A percentile compares a stretch with the other conserved stretches of the same genome.
Evolutionary conservation across 192 early-diverging fungal genomes (phyloP).

Genomic region (Dissophora globulifera): DNA sequence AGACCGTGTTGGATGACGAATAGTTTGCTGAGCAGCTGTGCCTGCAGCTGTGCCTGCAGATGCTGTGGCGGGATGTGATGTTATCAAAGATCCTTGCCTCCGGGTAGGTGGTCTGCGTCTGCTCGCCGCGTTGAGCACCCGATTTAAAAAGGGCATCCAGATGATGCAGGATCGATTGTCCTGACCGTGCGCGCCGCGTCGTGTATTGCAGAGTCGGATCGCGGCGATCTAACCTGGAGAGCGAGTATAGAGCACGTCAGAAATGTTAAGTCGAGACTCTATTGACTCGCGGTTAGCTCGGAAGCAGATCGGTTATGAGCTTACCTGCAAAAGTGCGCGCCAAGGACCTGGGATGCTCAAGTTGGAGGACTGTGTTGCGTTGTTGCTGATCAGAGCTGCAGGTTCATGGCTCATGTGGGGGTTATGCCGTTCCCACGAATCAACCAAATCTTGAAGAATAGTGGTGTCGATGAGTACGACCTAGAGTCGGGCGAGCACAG

Average conservation of each 20-base stretch:
- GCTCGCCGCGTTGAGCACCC: slow-evolving; percentile 42
- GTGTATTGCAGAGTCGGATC: neutral
- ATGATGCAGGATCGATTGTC: slow-evolving; percentile 3
- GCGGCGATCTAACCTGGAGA: slow-evolving; percentile 5
- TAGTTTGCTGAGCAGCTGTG: neutral
- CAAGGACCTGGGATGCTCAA: no score
- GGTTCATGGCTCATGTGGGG: no score
- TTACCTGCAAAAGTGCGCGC: no score
- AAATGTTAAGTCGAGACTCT: neutral
- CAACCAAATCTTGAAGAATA: no score
- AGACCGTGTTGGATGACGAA: neutral
- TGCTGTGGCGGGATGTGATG: neutral
- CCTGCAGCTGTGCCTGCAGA: neutral
- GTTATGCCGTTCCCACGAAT: no score
- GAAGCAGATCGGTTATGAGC: no score
- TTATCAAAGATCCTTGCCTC: slow-evolving; percentile 14
- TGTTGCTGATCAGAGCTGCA: no score
- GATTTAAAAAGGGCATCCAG: slow-evolving; percentile 50
- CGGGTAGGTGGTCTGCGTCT: slow-evolving; percentile 42
- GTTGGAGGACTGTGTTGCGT: no score
- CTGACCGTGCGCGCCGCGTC: neutral
- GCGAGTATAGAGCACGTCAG: neutral
- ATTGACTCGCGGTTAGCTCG: no score
- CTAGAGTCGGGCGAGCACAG: no score
- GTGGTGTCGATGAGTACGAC: no score